phyloP scores from a whole-genome alignment of 495 filamentous ascomycete genomes.

The Corynascus novoguineensis region DNA sequence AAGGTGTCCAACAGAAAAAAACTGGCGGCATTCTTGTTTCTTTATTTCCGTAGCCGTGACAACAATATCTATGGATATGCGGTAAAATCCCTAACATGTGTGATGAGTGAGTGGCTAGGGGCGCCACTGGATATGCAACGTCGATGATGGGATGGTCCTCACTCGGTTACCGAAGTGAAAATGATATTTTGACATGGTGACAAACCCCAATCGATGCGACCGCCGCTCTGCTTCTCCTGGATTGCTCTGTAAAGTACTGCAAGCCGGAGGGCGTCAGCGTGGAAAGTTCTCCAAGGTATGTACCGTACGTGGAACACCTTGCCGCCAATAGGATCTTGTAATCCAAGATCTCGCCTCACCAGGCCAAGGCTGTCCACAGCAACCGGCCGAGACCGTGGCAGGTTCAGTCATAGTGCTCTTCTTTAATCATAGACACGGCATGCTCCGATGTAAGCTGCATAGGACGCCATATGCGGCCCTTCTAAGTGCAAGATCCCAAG shows the following conservation, averaged over 20 bases:
- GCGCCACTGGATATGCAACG: background rate
- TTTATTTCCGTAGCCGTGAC: background rate
- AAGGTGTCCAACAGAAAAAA: background rate
- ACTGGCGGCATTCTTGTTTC: background rate
- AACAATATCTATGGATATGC: background rate
- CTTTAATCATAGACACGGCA: too few relatives aligned
- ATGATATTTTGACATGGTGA: conserved; percentile 1
- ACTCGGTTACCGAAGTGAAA: background rate
- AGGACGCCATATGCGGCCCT: background rate
- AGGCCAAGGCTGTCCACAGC: too few relatives aligned
- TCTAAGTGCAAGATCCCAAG: too few relatives aligned
- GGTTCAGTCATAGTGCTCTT: too few relatives aligned
- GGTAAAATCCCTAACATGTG: conserved; percentile 1
- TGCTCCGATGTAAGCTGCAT: background rate
- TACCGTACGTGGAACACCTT: too few relatives aligned
- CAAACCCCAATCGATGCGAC: background rate
- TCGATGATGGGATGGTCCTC: background rate
- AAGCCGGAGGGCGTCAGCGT: background rate
- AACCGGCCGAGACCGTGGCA: too few relatives aligned
- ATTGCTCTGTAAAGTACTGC: background rate
- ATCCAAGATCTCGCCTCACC: too few relatives aligned
- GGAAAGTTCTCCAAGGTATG: too few relatives aligned
- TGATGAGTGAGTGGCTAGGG: background rate
- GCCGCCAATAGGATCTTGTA: too few relatives aligned
- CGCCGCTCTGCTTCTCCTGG: background rate